These are phyloP conservation scores for Sedum album DNA, from an alignment of 164 flowering plant species.

Conservation along the genomic window DNA sequence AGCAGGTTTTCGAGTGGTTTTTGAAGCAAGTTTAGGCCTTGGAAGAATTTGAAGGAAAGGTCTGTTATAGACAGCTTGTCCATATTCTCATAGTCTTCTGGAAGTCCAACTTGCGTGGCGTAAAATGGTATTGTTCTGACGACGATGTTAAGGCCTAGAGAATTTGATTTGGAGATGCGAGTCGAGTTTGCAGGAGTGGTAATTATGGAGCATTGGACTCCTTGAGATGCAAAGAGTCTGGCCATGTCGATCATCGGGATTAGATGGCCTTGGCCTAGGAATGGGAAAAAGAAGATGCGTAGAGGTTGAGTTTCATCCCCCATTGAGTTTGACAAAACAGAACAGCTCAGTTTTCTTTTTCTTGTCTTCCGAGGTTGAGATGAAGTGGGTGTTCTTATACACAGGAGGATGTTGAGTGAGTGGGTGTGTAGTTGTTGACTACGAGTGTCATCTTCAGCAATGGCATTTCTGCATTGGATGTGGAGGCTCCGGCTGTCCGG, in stretches of 20 bases:
- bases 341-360: slow-evolving; percentile 33
- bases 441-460: no score
- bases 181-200: slow-evolving; percentile 33
- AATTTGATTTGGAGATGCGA: slow-evolving; percentile 12
- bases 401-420: no score
- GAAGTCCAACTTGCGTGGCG: slow-evolving; percentile 26
- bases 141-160: slow-evolving; percentile 12
- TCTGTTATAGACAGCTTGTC: slow-evolving; percentile 13
- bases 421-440: no score
- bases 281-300: background rate
- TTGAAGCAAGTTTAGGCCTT: slow-evolving; percentile 18
- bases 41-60: slow-evolving; percentile 14
- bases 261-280: background rate
- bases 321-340: background rate
- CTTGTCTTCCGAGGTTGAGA: background rate
- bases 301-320: background rate
- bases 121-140: slow-evolving; percentile 24
- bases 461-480: no score
- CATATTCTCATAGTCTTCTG: slow-evolving; percentile 24
- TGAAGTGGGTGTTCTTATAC: no score
- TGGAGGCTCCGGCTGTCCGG: no score
- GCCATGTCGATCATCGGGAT: slow-evolving; percentile 45
- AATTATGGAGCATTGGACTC: slow-evolving; percentile 35
- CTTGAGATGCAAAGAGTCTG: slow-evolving; percentile 31
- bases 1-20: slow-evolving; percentile 30